Percentiles rank a stretch among this genome's conserved stretches.
These are phyloP conservation scores for Tolypocladium ovalisporum DNA, from an alignment of 2,329 filamentous ascomycete species.

Conservation along the genomic window DNA sequence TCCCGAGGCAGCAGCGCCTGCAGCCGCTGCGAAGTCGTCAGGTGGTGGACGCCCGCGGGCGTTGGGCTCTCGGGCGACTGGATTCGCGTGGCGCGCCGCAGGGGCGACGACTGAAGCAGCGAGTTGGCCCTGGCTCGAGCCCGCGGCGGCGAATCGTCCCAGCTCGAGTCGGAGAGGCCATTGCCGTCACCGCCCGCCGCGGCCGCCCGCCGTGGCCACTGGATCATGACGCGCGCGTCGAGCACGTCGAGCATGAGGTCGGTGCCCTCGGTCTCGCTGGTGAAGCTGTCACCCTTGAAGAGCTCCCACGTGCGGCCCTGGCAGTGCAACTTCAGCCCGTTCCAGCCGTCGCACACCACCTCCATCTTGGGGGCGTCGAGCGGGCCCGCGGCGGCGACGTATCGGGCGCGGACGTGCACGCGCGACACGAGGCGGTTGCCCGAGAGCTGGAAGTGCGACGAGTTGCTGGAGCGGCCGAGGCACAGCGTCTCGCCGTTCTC, in stretches of 20 bases:
- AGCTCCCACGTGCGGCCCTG: slow-evolving; percentile 80
- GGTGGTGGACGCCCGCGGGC: slow-evolving; percentile 24
- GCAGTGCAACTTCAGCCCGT: slow-evolving; percentile 87
- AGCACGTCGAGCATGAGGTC: slow-evolving; percentile 96
- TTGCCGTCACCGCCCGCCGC: slow-evolving; percentile 13
- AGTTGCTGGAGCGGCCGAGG: slow-evolving; percentile 91
- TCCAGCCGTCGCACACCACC: slow-evolving; percentile 90
- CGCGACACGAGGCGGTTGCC: slow-evolving; percentile 87
- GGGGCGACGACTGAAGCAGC: slow-evolving; percentile 48
- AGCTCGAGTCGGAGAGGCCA: slow-evolving; percentile 55
- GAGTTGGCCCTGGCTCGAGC: slow-evolving; percentile 18
- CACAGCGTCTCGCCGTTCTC: slow-evolving; percentile 70
- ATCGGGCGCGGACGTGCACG: slow-evolving; percentile 82
- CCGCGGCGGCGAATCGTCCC: slow-evolving; percentile 51
- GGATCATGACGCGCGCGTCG: slow-evolving; percentile 77
- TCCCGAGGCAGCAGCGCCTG: slow-evolving; percentile 30
- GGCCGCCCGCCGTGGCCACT: slow-evolving; percentile 60
- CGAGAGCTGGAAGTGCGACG: slow-evolving; percentile 89
- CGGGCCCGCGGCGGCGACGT: slow-evolving; percentile 56
- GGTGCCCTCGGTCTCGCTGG: slow-evolving; percentile 73
- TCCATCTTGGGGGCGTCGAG: slow-evolving; percentile 71
- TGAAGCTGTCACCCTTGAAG: slow-evolving; percentile 79
- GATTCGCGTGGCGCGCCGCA: slow-evolving; percentile 47
- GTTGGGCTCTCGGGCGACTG: slow-evolving; percentile 65
- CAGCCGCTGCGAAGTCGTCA: slow-evolving; percentile 32